Evolutionary conservation across 768 basidiomycete species (phyloP), one percentile per base, ranked within the genome.

Genomic region (Hygrocybe coccinea): DNA sequence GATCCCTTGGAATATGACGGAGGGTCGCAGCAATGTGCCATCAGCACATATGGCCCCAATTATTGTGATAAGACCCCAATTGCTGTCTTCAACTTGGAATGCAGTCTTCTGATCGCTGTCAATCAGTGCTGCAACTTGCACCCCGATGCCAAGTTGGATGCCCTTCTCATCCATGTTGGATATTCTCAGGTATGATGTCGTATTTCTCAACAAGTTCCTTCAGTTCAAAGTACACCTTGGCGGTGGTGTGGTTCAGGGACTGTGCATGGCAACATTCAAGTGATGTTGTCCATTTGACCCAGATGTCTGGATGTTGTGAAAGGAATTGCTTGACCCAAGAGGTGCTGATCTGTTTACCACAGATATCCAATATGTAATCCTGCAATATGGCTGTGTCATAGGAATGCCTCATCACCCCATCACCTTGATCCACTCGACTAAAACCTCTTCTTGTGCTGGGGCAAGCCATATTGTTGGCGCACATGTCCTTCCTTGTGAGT

Each of bases 21-120:
- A 47, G 34, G 57, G 57, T 21, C 41, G 33, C n/a, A 53, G 33
- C 10, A 6, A 11, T 3, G 52, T 62, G 0, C 76, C 76, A 64
- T 74, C 74, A 1, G 75, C 72, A 47, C 60, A 66, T 2, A 73
- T 56, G 61, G 68, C 67, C 56, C 78, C 74, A 49, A 79, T 68
- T 19, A 78, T 63, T 0, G 75, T 79, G 33, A 78, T 67, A 3
- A 77, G 68, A 56, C 77, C 69, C 0, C 71, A 69, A 36, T 72
- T 68, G 8, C 58, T 69, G 56, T 64, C 69, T 7, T 60, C 52
- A 10, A 65, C 52, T 21, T 61, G 53, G 52, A 70, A 69, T 8
- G 59, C 55, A 1, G 43, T 41, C 3, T 57, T 52, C 17, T 64
- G 52, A 9, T 61, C 56, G 0, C 64, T 58, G 17, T 59, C 52